Evolutionary conservation across 306 rosid species (phyloP).

Genomic region (Herpetospermum pedunculosum): DNA sequence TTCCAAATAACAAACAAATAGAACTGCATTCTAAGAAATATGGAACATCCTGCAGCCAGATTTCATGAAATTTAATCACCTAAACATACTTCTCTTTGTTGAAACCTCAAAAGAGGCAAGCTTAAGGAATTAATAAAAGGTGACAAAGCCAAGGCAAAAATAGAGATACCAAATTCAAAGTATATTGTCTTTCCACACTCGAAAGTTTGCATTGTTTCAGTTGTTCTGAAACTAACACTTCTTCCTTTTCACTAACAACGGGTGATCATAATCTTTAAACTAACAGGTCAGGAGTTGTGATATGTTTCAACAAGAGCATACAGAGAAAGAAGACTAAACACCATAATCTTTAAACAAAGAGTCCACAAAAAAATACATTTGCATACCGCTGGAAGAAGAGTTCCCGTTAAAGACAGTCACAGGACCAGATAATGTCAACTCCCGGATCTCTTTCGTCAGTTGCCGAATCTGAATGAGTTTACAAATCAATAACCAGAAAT

Average conservation of each 20-base stretch:
- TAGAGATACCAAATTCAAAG: not conserved
- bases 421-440: conserved; percentile 49
- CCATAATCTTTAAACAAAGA: not conserved
- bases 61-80: not conserved
- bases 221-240: not conserved
- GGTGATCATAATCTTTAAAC: not conserved
- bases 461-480: conserved; percentile 47
- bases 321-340: not conserved
- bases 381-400: conserved; percentile 41
- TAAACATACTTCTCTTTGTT: not conserved
- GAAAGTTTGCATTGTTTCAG: not conserved
- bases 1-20: not conserved
- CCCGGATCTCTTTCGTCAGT: conserved; percentile 65
- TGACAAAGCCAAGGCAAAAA: not conserved
- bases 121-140: not conserved
- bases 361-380: conserved; percentile 6
- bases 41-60: not conserved
- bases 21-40: not conserved
- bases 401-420: conserved; percentile 44
- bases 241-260: not conserved
- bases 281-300: too few species aligned
- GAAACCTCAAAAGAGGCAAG: not conserved
- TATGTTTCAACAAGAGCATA: not conserved
- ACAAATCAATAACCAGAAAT: not conserved
- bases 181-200: not conserved